These are phyloP conservation scores for Exsudoporus floridanus DNA, from an alignment of 1,284 basidiomycete genomes.

Conservation along the genomic window DNA sequence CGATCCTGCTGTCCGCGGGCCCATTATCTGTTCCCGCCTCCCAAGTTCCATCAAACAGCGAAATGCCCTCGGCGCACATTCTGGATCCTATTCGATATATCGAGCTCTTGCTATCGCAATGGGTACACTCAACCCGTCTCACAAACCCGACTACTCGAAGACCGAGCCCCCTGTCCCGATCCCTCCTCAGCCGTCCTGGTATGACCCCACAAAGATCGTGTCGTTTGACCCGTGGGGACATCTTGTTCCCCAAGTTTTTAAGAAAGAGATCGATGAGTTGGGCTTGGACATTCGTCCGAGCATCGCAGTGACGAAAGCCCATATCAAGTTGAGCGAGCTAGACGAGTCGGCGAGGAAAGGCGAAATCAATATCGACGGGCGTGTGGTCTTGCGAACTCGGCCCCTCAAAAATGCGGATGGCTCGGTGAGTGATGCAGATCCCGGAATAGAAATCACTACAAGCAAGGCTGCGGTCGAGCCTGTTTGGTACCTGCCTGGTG, in stretches of 20 bases:
- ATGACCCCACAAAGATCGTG: slow-evolving; percentile 81
- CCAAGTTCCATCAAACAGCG: slow-evolving; percentile 83
- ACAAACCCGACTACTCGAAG: slow-evolving; percentile 84
- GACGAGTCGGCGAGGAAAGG: slow-evolving; percentile 81
- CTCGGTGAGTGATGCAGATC: slow-evolving; percentile 55
- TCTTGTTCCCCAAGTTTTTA: slow-evolving; percentile 79
- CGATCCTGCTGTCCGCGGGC: slow-evolving; percentile 70
- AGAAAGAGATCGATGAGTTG: slow-evolving; percentile 58
- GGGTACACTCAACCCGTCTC: slow-evolving; percentile 81
- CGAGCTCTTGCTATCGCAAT: slow-evolving; percentile 89
- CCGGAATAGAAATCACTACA: slow-evolving; percentile 85
- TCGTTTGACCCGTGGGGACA: slow-evolving; percentile 96
- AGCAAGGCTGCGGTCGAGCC: slow-evolving; percentile 90
- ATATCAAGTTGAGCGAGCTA: slow-evolving; percentile 89
- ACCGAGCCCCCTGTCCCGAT: slow-evolving; percentile 90
- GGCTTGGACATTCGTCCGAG: slow-evolving; percentile 84
- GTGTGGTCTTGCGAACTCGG: slow-evolving; percentile 70
- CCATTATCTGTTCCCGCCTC: slow-evolving; percentile 87
- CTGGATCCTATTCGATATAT: slow-evolving; percentile 93
- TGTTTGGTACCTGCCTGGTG: slow-evolving; percentile 95
- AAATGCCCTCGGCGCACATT: slow-evolving; percentile 93
- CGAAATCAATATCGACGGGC: slow-evolving; percentile 78
- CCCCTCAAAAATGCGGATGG: slow-evolving; percentile 65
- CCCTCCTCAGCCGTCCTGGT: slow-evolving; percentile 82
- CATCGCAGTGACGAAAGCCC: slow-evolving; percentile 86